Evolutionary conservation across 2,329 filamentous ascomycete genomes (phyloP).

Genomic region (Fusarium sp.): DNA sequence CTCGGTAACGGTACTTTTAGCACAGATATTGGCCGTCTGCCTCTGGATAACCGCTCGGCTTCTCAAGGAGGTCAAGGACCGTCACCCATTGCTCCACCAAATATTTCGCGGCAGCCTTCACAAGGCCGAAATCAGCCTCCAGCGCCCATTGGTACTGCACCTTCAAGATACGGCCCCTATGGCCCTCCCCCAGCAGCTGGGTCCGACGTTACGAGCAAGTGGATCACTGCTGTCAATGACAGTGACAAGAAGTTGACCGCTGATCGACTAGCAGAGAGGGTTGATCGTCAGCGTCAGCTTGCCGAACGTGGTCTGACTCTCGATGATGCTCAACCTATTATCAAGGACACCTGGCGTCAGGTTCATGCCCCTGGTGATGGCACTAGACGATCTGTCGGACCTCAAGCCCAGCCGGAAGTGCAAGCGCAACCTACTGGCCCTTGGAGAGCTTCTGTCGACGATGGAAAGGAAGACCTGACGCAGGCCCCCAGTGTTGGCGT

Average conservation of each 20-base stretch:
- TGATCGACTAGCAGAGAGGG: conserved; percentile 51
- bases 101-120: conserved; percentile 35
- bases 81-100: conserved; percentile 56
- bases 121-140: conserved; percentile 46
- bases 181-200: conserved; percentile 45
- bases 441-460: conserved; percentile 48
- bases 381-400: conserved; percentile 43
- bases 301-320: conserved; percentile 56
- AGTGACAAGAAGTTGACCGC: conserved; percentile 57
- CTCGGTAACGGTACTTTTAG: conserved; percentile 83
- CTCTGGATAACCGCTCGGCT: conserved; percentile 49
- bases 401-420: conserved; percentile 42
- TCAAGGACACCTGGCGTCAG: conserved; percentile 65
- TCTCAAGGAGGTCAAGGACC: conserved; percentile 52
- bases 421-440: conserved; percentile 43
- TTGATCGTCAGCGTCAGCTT: conserved; percentile 55
- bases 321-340: conserved; percentile 57
- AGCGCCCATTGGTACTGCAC: conserved; percentile 47
- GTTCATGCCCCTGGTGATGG: conserved; percentile 52
- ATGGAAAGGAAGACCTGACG: conserved; percentile 39
- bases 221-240: conserved; percentile 55
- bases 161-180: conserved; percentile 43
- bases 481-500: conserved; percentile 41
- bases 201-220: conserved; percentile 52
- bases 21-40: conserved; percentile 63